These are phyloP conservation scores for Themeda triandra DNA, from an alignment of 176 grass and related monocot genomes.

Conservation along the genomic window DNA sequence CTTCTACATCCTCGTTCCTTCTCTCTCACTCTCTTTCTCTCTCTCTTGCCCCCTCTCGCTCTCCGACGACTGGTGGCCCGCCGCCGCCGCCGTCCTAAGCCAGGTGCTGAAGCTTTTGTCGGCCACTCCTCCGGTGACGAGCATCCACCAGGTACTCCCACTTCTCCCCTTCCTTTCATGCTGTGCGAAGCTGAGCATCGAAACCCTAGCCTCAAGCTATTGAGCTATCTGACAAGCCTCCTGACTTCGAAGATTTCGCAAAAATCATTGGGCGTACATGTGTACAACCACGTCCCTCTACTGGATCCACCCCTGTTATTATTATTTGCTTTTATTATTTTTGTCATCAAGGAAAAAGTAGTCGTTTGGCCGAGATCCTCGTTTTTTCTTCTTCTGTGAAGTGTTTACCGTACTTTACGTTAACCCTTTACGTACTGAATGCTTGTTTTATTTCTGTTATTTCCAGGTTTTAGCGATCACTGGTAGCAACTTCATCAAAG, in stretches of 20 bases:
- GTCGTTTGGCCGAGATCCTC: neutral
- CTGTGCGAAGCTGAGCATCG: neutral
- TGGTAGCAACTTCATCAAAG: constrained; percentile 21
- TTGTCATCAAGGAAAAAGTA: neutral
- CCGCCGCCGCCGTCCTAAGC: neutral
- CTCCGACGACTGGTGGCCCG: neutral
- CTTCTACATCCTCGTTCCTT: too few species aligned
- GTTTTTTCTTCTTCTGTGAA: neutral
- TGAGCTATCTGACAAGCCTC: neutral
- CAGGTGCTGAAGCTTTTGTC: neutral
- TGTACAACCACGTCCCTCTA: neutral
- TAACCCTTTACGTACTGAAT: neutral
- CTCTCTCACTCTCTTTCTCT: neutral
- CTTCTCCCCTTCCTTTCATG: neutral
- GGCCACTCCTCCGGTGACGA: neutral
- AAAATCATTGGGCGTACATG: neutral
- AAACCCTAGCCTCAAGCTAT: neutral
- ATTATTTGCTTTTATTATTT: neutral
- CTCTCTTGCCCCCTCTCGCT: neutral
- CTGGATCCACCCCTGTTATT: neutral
- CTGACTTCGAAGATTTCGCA: neutral
- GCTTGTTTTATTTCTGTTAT: neutral
- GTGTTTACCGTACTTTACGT: neutral
- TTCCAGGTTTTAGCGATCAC: constrained; percentile 29
- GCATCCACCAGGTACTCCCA: neutral